Evolutionary conservation across 2,329 filamentous ascomycete species (phyloP), one percentile per base, ranked within the genome.

Genomic region (Xylariaceae sp.): DNA sequence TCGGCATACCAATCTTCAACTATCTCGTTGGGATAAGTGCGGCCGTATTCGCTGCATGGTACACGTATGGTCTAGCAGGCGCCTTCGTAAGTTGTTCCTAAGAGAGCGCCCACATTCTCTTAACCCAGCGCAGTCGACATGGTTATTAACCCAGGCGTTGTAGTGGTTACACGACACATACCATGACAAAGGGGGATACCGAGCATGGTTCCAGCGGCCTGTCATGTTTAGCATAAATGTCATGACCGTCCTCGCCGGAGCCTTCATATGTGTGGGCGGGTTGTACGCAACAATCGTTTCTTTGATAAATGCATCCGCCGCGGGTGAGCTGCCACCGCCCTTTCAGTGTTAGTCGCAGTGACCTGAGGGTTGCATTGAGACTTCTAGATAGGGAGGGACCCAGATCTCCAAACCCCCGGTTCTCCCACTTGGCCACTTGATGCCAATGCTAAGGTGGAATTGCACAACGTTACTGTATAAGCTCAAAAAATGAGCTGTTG

Each of bases 1-100:
- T 71, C 1, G 68, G 70, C 3, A 69, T 76, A 18, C 72, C 72
- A 1, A 68, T 73, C 15, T 74, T 76, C 57, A 71, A 69, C 43
- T 73, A 74, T 39, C 53, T 76, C 9, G 65, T 75, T 18, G 70
- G 70, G 2, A 68, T 75, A 31, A 61, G 68, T 14, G 68, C 70
- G 0, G 64, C 64, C 4, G 54, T 74, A 7, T 76, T 76, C 43
- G 71, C 71, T 2, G 63, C 66, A 1, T 76, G 71, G 71, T 75
- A 70, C 43, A 74, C 69, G 2, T 74, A 71, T 45, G 71, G 71
- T 1, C 61, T 73, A 29, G 69, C 69, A 1, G 71, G 70, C 4
- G 66, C 65, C 8, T 73, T 75, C 44, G 21, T 24, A 24, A 24
- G 21, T 24, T 24, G 11, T 24, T n/a, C n/a, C n/a, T n/a, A n/a